phyloP scores from a whole-genome alignment of 345 rosid species.

The Aurinia saxatilis region DNA sequence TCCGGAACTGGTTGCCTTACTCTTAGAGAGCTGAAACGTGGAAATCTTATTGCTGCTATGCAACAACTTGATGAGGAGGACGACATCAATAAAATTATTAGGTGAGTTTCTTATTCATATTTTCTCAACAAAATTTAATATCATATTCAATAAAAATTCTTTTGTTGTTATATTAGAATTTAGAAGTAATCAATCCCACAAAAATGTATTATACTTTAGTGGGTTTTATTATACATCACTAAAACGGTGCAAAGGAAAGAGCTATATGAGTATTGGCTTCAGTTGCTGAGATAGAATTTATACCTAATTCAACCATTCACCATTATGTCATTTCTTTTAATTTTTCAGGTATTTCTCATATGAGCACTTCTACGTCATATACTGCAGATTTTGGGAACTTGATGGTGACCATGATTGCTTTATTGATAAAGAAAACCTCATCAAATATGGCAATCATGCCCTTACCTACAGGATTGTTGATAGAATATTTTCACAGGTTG shows the following conservation, averaged over 20 bases:
- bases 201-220: not conserved
- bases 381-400: conserved; percentile 70
- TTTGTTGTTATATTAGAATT: too few relatives aligned
- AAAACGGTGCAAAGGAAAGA: not conserved
- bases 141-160: not conserved
- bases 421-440: conserved; percentile 60
- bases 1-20: conserved; percentile 66
- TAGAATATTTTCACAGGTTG: conserved; percentile 71
- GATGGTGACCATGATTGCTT: conserved; percentile 65
- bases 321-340: not conserved
- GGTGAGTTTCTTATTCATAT: conserved; percentile 27
- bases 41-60: conserved; percentile 66
- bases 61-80: conserved; percentile 72
- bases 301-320: not conserved
- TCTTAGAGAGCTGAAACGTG: conserved; percentile 71
- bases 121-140: not conserved
- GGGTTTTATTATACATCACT: not conserved
- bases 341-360: conserved; percentile 68
- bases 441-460: conserved; percentile 61
- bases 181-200: not conserved
- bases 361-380: conserved; percentile 71
- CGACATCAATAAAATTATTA: conserved; percentile 67
- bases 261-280: not conserved
- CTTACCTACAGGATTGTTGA: conserved; percentile 73
- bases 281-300: not conserved